Conservation (phyloP, 1,284 basidiomycete species). For the Ustilago sp. region DNA sequence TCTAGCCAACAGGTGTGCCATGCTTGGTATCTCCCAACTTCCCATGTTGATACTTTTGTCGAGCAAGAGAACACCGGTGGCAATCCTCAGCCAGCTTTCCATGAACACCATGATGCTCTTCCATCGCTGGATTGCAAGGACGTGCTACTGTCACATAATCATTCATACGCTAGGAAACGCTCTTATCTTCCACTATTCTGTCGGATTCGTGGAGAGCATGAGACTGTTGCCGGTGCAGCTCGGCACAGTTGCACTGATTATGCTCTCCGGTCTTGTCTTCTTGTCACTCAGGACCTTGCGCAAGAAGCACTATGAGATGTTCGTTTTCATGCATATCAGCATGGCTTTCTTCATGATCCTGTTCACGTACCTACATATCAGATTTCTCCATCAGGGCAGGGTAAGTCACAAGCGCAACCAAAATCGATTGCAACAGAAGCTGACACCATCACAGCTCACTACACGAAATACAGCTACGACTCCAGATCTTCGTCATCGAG, state of each 20-base stretch:
- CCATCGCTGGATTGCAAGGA: slow-evolving; percentile 67
- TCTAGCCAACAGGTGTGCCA: slow-evolving; percentile 61
- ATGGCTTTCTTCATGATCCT: slow-evolving; percentile 60
- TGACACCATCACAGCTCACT: background rate
- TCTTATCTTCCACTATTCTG: slow-evolving; percentile 14
- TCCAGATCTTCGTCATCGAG: slow-evolving; percentile 34
- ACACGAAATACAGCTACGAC: slow-evolving; percentile 9
- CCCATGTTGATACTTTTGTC: slow-evolving; percentile 67
- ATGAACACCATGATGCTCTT: slow-evolving; percentile 65
- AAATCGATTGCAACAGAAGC: background rate
- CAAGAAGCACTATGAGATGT: slow-evolving; percentile 39
- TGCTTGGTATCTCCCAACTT: slow-evolving; percentile 57
- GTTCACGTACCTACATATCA: slow-evolving; percentile 64
- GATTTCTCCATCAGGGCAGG: slow-evolving; percentile 39
- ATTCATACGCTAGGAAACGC: slow-evolving; percentile 56
- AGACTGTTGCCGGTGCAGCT: slow-evolving; percentile 56
- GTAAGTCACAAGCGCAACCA: slow-evolving; percentile 19
- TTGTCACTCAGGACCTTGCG: slow-evolving; percentile 33
- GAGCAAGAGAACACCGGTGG: slow-evolving; percentile 62
- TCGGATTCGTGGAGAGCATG: slow-evolving; percentile 15
- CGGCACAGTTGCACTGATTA: slow-evolving; percentile 46
- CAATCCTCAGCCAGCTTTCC: slow-evolving; percentile 54
- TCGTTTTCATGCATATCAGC: slow-evolving; percentile 64
- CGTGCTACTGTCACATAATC: slow-evolving; percentile 52
- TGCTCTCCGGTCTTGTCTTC: slow-evolving; percentile 36